These are phyloP conservation scores for Zygnema cylindricum DNA, from an alignment of 139 green algal genomes.

Conservation along the genomic window DNA sequence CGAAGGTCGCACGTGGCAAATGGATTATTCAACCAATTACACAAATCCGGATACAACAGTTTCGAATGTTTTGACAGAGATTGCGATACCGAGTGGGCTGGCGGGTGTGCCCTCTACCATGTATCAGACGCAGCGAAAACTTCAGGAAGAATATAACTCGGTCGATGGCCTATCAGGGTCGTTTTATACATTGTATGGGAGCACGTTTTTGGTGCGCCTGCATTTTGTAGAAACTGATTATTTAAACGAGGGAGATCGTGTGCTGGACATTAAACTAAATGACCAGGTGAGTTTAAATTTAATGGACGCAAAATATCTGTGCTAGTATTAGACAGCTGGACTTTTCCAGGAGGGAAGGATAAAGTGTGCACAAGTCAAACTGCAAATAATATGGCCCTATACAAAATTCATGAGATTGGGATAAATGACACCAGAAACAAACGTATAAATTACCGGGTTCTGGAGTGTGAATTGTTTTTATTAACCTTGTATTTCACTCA, in stretches of 20 bases:
- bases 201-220: slow-evolving; percentile 7
- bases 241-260: background rate
- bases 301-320: no score
- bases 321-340: no score
- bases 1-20: slow-evolving; percentile 3
- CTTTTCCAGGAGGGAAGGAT: no score
- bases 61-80: background rate
- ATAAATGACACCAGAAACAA: no score
- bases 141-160: background rate
- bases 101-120: background rate
- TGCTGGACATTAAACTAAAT: slow-evolving; percentile 37
- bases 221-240: background rate
- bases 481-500: no score
- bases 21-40: slow-evolving; percentile 4
- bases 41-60: slow-evolving; percentile 9
- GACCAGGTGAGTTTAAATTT: no score
- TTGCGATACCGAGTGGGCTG: background rate
- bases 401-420: no score
- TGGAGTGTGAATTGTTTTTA: no score
- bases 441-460: no score
- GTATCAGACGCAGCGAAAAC: background rate
- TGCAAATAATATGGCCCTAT: no score
- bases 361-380: no score
- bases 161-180: background rate
- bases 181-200: background rate